Base-by-base conservation (phyloP, 805 yeast genomes). In the Yarrowia sp. region DNA sequence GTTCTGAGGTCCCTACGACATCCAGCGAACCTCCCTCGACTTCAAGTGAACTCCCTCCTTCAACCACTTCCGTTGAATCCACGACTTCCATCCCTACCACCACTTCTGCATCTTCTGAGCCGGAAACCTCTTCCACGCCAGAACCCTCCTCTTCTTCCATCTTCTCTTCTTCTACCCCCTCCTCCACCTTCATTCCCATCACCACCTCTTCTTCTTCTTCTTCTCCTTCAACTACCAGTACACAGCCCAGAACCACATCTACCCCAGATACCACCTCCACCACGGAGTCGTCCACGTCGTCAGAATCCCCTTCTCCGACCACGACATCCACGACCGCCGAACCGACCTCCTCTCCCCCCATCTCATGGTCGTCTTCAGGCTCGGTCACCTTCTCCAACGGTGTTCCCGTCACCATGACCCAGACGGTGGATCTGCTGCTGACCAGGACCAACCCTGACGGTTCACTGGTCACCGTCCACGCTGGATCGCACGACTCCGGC, bases 391-490 rank as follows among this genome's bases (percentile, higher is more conserved):
- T 59, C 52, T 59, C 65, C 35, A 45, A 59, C 42, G 65, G 65
- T 7, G 16, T 59, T n/a, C 65, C 65, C 41, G 52, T 59, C 35
- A 63, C 67, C 7, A 49, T 48, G 48, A 63, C 32, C 0, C 56
- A 63, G 40, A 49, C 56, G 3, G 67, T 48, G 14, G 67, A 63
- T 40, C 45, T 63, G 48, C 22, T 63, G 26, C 40, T 63, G 15
- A 63, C 67, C 16, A 22, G 56, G 0, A 49, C 56, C 56, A 63
- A 48, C 67, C 67, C 67, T 7, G 55, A 48, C n/a, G 67, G 67
- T 12, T 63, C 67, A n/a, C 56, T 63, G 2, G 67, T 48, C 1
- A 63, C 67, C 19, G 55, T 49, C 10, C 43, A 41, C 26, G 56
- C 56, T 7, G 55, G 46, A 8, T 10, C 48, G 3, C 55, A 40